Percentiles rank a stretch among this genome's conserved stretches.
These are phyloP conservation scores for Phoenix dactylifera DNA, from an alignment of 176 grass and related monocot genomes.

Conservation along the genomic window DNA sequence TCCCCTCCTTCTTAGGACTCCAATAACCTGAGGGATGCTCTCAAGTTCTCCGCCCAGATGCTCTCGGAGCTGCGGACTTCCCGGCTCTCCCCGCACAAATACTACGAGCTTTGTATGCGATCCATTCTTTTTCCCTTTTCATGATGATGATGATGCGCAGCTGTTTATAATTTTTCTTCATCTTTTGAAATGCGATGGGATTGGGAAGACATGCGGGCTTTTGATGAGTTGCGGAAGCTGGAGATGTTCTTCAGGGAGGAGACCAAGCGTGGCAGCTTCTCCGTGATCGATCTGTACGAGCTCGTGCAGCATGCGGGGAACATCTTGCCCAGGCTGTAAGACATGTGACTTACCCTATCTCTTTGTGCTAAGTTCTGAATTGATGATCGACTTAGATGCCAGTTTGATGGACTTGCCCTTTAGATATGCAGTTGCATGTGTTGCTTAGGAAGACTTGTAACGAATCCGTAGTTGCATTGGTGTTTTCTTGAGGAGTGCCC, in stretches of 20 bases:
- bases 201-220: constrained; percentile 82
- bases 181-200: neutral
- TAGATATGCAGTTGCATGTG: no score
- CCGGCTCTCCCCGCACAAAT: constrained; percentile 89
- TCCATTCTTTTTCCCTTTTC: no score
- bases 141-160: no score
- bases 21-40: constrained; percentile 95
- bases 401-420: no score
- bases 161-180: no score
- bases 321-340: constrained; percentile 92
- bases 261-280: constrained; percentile 62
- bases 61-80: constrained; percentile 96
- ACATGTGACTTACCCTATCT: neutral
- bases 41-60: constrained; percentile 99
- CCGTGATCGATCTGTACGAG: constrained; percentile 85
- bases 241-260: constrained; percentile 99
- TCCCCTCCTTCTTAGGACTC: constrained; percentile 42
- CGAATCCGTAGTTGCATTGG: no score
- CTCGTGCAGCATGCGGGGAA: constrained; percentile 98
- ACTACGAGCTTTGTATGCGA: constrained; percentile 91
- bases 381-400: no score
- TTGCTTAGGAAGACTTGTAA: no score
- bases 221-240: constrained; percentile 89
- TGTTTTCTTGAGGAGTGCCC: no score
- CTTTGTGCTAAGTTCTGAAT: neutral